A percentile compares a stretch with the other conserved stretches of the same genome.
Conservation (phyloP, 768 basidiomycete genomes). For the Amanita rimosa region DNA sequence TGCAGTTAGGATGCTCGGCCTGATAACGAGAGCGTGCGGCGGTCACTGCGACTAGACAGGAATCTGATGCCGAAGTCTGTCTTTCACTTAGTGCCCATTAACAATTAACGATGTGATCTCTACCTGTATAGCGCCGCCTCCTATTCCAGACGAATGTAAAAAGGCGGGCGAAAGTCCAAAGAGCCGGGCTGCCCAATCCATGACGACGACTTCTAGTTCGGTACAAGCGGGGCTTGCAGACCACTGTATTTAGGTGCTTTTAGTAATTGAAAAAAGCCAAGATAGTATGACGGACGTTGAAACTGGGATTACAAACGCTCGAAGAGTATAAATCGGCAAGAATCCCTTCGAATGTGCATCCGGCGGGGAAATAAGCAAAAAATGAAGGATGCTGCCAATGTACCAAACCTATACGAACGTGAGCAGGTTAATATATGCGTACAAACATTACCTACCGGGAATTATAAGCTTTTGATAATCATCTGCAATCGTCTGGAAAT, state of each 20-base stretch:
- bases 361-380: slow-evolving; percentile 80
- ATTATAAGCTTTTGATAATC: slow-evolving; percentile 76
- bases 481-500: slow-evolving; percentile 57
- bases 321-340: slow-evolving; percentile 76
- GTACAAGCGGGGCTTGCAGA: slow-evolving; percentile 81
- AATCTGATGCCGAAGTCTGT: slow-evolving; percentile 81
- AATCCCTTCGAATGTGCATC: slow-evolving; percentile 69
- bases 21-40: slow-evolving; percentile 63
- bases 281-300: slow-evolving; percentile 47
- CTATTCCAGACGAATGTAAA: slow-evolving; percentile 49
- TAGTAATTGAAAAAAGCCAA: neutral
- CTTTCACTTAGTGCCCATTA: neutral
- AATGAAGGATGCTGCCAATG: slow-evolving; percentile 92
- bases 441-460: slow-evolving; percentile 39
- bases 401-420: slow-evolving; percentile 47
- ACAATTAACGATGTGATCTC: neutral
- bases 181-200: slow-evolving; percentile 86
- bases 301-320: slow-evolving; percentile 73
- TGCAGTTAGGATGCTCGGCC: slow-evolving; percentile 33
- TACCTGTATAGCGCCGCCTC: slow-evolving; percentile 81
- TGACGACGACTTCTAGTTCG: slow-evolving; percentile 76
- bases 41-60: slow-evolving; percentile 62
- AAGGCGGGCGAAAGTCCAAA: slow-evolving; percentile 67
- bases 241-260: slow-evolving; percentile 44
- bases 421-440: neutral